These are phyloP conservation scores for Letharia lupina DNA, from an alignment of 495 filamentous ascomycete genomes.

Conservation along the genomic window DNA sequence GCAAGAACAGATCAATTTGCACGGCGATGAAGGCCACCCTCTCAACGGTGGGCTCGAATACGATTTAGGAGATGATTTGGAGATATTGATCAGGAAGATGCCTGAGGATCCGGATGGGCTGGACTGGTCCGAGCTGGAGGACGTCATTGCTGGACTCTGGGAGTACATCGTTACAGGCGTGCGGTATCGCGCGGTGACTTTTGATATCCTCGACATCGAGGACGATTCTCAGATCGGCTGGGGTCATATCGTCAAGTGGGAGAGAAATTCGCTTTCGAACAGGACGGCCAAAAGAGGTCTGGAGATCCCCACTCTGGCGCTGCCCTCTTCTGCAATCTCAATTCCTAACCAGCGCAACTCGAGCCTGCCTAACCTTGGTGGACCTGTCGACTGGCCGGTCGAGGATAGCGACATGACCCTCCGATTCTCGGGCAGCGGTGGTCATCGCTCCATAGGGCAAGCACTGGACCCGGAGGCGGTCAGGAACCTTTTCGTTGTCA, in stretches of 20 bases:
- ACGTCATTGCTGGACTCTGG: not conserved
- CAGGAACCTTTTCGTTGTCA: not conserved
- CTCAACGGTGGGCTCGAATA: not conserved
- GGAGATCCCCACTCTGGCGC: not conserved
- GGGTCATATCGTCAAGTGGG: not conserved
- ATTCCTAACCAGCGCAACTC: not conserved
- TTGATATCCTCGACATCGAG: conserved; percentile 1
- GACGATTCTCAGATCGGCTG: not conserved
- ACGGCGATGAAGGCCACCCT: not conserved
- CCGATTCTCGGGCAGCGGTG: not conserved
- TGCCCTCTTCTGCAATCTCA: not conserved
- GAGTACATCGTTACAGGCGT: not conserved
- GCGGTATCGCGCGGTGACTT: not conserved
- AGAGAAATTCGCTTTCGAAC: not conserved
- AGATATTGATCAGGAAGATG: not conserved
- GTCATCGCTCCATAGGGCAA: not conserved
- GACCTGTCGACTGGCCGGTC: not conserved
- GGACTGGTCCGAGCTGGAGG: not conserved
- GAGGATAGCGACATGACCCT: not conserved
- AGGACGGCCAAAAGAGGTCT: not conserved
- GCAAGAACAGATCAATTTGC: not conserved
- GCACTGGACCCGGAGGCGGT: not conserved
- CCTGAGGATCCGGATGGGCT: not conserved
- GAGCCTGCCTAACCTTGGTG: not conserved
- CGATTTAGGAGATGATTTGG: not conserved